A percentile compares a stretch with the other conserved stretches of the same genome.
These are phyloP conservation scores for Rubus parviflorus DNA, from an alignment of 306 rosid genomes.

Conservation along the genomic window DNA sequence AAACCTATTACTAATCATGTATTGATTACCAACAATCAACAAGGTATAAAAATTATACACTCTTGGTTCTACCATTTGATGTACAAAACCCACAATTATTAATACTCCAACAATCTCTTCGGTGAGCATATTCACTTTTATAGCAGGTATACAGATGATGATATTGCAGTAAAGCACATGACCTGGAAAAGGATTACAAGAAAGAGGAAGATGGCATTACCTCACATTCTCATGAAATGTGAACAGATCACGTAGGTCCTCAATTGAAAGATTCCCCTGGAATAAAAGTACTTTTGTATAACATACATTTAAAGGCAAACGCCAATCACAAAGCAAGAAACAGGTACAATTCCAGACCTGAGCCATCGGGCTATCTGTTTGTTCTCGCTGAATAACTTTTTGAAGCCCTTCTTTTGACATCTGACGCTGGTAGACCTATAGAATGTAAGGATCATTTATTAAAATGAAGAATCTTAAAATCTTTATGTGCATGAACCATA, in stretches of 20 bases:
- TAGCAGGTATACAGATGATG: neutral
- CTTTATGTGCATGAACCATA: slow-evolving; percentile 16
- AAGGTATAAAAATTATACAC: neutral
- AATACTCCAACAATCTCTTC: neutral
- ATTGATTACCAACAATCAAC: neutral
- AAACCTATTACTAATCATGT: neutral
- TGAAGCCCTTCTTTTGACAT: slow-evolving; percentile 99
- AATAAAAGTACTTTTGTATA: slow-evolving; percentile 23
- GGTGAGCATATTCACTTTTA: neutral
- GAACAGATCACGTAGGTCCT: slow-evolving; percentile 92
- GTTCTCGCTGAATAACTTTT: slow-evolving; percentile 91
- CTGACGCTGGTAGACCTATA: slow-evolving; percentile 95
- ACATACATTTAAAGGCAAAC: slow-evolving; percentile 24
- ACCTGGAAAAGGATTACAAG: neutral
- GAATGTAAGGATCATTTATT: slow-evolving; percentile 14
- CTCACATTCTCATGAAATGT: slow-evolving; percentile 67
- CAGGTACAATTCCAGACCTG: slow-evolving; percentile 52
- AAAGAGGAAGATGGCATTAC: slow-evolving; percentile 40
- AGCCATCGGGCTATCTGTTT: slow-evolving; percentile 46
- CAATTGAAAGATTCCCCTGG: slow-evolving; percentile 81
- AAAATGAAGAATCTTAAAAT: slow-evolving; percentile 15
- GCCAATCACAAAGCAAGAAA: slow-evolving; percentile 22
- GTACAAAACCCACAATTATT: neutral
- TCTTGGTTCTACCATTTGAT: neutral
- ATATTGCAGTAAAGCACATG: neutral